Conservation (phyloP, 352 stramenopile genomes). For the Nothophytophthora sp. region DNA sequence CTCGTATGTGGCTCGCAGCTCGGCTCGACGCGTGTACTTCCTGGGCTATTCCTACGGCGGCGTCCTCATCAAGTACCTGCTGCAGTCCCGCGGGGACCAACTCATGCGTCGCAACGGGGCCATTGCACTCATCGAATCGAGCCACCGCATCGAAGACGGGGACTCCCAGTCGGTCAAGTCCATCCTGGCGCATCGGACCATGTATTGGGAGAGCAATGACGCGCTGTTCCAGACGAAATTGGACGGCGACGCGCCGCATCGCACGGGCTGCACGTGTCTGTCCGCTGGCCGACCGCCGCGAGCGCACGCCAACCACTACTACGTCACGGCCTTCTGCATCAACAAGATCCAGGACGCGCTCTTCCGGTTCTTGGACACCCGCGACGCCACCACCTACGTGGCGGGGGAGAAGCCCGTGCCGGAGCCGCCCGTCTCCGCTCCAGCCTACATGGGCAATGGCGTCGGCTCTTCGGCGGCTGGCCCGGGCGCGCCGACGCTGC, state of each 20-base stretch:
- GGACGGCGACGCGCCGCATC: conserved; percentile 78
- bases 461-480: not conserved
- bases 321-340: conserved; percentile 88
- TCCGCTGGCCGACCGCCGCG: conserved; percentile 68
- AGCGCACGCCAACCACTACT: conserved; percentile 85
- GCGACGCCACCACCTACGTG: conserved; percentile 80
- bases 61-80: conserved; percentile 88
- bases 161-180: conserved; percentile 88
- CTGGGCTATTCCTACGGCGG: conserved; percentile 89
- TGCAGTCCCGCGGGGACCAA: conserved; percentile 85
- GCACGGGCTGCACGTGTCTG: conserved; percentile 84
- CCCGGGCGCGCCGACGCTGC: conserved; percentile 27
- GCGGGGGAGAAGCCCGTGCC: conserved; percentile 69
- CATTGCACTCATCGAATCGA: conserved; percentile 87
- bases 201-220: conserved; percentile 92
- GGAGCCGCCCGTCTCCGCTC: conserved; percentile 57
- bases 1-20: conserved; percentile 61
- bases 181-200: conserved; percentile 85
- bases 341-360: conserved; percentile 87
- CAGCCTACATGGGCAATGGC: conserved; percentile 28
- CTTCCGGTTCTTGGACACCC: conserved; percentile 81
- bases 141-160: conserved; percentile 83
- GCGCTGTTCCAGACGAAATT: conserved; percentile 70
- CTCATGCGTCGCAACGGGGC: conserved; percentile 86
- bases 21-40: conserved; percentile 80